Evolutionary conservation across 352 stramenopile genomes (phyloP).

Genomic region (Phytophthora vignae): DNA sequence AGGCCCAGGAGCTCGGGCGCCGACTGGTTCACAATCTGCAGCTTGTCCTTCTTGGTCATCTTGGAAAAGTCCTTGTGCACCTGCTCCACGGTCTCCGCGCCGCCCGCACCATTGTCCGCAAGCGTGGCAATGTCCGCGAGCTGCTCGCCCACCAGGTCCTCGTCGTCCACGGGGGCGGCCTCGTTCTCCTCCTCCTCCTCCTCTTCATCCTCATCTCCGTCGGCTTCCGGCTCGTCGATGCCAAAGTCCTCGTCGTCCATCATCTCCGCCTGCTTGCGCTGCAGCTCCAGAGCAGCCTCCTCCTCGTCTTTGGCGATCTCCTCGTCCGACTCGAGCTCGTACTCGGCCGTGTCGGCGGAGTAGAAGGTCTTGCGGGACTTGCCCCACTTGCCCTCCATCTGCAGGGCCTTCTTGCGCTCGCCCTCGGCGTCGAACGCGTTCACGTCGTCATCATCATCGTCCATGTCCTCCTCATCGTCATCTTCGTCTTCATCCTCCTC

Average conservation of each 20-base stretch:
- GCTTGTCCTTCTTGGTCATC: constrained; percentile 88
- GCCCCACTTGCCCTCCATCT: constrained; percentile 89
- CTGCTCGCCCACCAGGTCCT: constrained; percentile 73
- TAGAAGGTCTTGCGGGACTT: constrained; percentile 90
- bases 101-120: constrained; percentile 59
- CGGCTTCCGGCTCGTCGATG: constrained; percentile 59
- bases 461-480: constrained; percentile 39
- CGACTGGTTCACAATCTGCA: constrained; percentile 89
- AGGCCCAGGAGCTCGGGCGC: constrained; percentile 82
- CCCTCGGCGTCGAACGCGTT: constrained; percentile 63
- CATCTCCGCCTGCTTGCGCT: constrained; percentile 85
- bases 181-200: constrained; percentile 47
- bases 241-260: constrained; percentile 91
- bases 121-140: constrained; percentile 80
- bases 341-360: constrained; percentile 86
- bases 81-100: constrained; percentile 64
- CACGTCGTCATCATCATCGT: constrained; percentile 53
- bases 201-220: constrained; percentile 54
- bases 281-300: constrained; percentile 81
- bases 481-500: constrained; percentile 58
- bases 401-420: constrained; percentile 73
- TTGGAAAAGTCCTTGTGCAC: constrained; percentile 88
- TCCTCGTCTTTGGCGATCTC: constrained; percentile 87
- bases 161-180: constrained; percentile 56
- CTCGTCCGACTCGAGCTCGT: constrained; percentile 82